Evolutionary conservation across 2,329 filamentous ascomycete genomes (phyloP), one percentile per base, ranked within the genome.

Genomic region (Xylaria digitata): DNA sequence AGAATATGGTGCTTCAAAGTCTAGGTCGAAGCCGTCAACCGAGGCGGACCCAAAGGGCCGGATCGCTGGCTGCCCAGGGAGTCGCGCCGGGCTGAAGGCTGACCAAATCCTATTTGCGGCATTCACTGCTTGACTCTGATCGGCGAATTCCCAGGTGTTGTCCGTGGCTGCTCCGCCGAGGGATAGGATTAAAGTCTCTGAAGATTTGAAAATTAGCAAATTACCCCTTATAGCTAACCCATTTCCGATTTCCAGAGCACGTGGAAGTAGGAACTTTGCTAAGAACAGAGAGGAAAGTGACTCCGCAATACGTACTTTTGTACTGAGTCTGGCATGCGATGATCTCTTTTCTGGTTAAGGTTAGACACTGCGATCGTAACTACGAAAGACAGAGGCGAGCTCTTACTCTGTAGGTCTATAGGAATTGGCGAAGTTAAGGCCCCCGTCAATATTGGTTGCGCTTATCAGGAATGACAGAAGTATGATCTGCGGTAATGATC

Each of bases 1-100:
- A 48, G 78, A 77, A 13, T 85, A 84, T 1, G 79, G 77, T 4
- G 85, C 81, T 79, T 93, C 90, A 67, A 93, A 89, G 76, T 93
- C 91, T 68, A 93, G 87, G 78, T 93, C 91, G 76, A 93, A 93
- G 4, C 92, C 92, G 75, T 94, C 90, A 42, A 94, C 80, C 2
- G 86, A 81, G 4, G 88, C 86, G n/a, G 80, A 78, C 60, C 89
- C 89, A 74, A 93, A 93, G 1, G 91, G 91, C 7, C 91, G 86
- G 55, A 86, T 81, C 9, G 80, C 80, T 1, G 76, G 78, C 17
- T 34, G 8, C 17, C 9, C 42, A 9, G 21, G 34, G 34, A 11
- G 34, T 13, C 5, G 80, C 6, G 78, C 74, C 5, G 90, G 89
- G 1, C 91, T 91, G 75, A 92, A 93, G 70, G 89, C 90, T 54